Percentiles rank a stretch among this genome's conserved stretches.
phyloP scores from a whole-genome alignment of 306 rosid species.

The Vigna mungo region DNA sequence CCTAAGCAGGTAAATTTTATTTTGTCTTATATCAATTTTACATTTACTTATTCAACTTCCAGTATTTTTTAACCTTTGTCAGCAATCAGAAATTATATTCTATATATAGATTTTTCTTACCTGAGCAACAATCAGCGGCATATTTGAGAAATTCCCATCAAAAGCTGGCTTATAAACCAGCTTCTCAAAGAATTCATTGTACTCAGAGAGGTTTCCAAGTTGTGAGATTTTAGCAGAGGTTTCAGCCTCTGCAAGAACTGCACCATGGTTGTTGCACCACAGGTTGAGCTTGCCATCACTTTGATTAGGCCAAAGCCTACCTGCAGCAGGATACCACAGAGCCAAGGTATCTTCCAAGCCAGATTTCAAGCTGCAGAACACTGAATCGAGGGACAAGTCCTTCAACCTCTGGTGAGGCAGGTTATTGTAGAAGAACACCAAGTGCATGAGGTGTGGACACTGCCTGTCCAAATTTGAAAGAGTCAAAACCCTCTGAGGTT shows the following conservation, averaged over 20 bases:
- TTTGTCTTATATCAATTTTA: background rate
- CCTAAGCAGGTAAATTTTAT: slow-evolving; percentile 4
- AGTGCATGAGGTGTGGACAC: slow-evolving; percentile 71
- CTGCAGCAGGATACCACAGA: slow-evolving; percentile 73
- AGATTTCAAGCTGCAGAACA: slow-evolving; percentile 57
- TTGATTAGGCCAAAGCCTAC: slow-evolving; percentile 58
- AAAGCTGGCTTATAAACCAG: slow-evolving; percentile 67
- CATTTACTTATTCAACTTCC: background rate
- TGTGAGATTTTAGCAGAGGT: slow-evolving; percentile 53
- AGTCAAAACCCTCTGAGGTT: slow-evolving; percentile 52
- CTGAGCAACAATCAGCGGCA: slow-evolving; percentile 85
- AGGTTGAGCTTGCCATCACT: slow-evolving; percentile 64
- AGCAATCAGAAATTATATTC: background rate
- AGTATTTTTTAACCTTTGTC: background rate
- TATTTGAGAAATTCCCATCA: slow-evolving; percentile 61
- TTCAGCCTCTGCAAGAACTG: slow-evolving; percentile 60
- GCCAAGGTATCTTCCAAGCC: slow-evolving; percentile 73
- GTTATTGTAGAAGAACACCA: slow-evolving; percentile 65
- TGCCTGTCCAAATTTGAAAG: slow-evolving; percentile 86
- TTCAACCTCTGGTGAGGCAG: background rate
- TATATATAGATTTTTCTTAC: slow-evolving; percentile 44
- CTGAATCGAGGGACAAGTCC: slow-evolving; percentile 49
- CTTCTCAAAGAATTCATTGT: slow-evolving; percentile 62
- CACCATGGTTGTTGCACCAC: slow-evolving; percentile 78
- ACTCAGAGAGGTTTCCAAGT: slow-evolving; percentile 73